Percentiles rank a stretch among this genome's conserved stretches.
phyloP scores from a whole-genome alignment of 78 protist genomes.

The Dictyostelium firmibasis region DNA sequence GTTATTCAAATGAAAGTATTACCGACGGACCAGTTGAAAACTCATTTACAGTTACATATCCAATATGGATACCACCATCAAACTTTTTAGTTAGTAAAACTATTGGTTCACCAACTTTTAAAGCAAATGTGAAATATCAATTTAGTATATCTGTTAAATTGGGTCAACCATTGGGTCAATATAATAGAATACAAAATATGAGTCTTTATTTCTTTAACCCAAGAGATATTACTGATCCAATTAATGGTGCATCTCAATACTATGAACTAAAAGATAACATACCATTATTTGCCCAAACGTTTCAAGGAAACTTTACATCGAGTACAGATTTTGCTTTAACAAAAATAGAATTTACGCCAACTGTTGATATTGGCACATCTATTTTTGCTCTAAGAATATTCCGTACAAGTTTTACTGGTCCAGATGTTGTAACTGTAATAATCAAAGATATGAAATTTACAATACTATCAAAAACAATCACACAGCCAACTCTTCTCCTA shows the following conservation, averaged over 20 bases:
- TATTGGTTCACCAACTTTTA: slow-evolving; percentile 9
- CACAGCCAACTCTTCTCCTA: background rate
- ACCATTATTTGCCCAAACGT: background rate
- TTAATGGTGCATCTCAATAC: background rate
- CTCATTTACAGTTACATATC: background rate
- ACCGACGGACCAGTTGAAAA: slow-evolving; percentile 8
- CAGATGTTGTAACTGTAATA: background rate
- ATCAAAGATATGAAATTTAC: slow-evolving; percentile 42
- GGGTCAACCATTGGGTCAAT: slow-evolving; percentile 3
- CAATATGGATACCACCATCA: background rate
- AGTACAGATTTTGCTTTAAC: background rate
- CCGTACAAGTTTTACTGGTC: background rate
- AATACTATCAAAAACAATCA: background rate
- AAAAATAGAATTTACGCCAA: background rate
- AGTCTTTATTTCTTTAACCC: background rate
- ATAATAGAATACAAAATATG: slow-evolving; percentile 12
- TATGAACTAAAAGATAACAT: background rate
- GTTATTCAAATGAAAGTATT: slow-evolving; percentile 3
- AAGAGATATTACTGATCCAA: slow-evolving; percentile 37
- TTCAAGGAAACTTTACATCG: slow-evolving; percentile 25
- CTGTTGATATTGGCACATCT: slow-evolving; percentile 26
- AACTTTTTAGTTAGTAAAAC: slow-evolving; percentile 2
- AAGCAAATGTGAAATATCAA: slow-evolving; percentile 16
- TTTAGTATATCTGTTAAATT: slow-evolving; percentile 15
- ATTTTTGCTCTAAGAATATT: background rate